These are phyloP conservation scores for Cyclaneusma minus DNA, from an alignment of 2,329 filamentous ascomycete genomes.

Conservation along the genomic window DNA sequence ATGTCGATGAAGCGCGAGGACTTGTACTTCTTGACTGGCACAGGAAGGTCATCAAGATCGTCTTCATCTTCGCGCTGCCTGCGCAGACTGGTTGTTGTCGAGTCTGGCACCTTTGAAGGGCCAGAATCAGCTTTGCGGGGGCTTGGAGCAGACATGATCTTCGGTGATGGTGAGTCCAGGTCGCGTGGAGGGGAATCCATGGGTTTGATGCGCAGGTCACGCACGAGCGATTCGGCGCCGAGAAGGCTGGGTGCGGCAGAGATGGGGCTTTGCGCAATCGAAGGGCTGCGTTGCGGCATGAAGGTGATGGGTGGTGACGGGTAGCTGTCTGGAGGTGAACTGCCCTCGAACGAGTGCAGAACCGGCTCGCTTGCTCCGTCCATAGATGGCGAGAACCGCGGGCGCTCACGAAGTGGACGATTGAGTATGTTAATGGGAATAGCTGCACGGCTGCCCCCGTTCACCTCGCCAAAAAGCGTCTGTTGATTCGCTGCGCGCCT, in stretches of 20 bases:
- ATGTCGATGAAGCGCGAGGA: constrained; percentile 42
- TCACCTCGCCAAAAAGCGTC: no score
- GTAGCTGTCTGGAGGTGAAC: not conserved
- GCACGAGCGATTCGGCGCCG: constrained; percentile 18
- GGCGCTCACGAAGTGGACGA: no score
- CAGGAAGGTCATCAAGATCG: constrained; percentile 11
- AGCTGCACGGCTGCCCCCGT: no score
- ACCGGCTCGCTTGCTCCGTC: no score
- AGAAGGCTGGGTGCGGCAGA: constrained; percentile 16
- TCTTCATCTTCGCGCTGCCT: constrained; percentile 14
- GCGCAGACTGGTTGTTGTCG: constrained; percentile 12
- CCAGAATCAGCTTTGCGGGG: constrained; percentile 1
- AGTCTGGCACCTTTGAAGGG: constrained; percentile 3
- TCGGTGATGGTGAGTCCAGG: constrained; percentile 16
- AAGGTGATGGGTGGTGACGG: constrained; percentile 5
- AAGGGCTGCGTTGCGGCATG: constrained; percentile 5
- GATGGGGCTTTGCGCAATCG: constrained; percentile 5
- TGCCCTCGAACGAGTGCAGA: constrained; percentile 1
- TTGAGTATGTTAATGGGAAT: no score
- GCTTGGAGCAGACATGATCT: constrained; percentile 2
- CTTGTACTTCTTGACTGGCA: constrained; percentile 30
- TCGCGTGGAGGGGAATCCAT: no score
- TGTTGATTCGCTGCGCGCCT: no score
- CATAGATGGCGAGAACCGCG: no score
- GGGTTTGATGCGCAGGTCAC: constrained; percentile 16